A percentile compares a stretch with the other conserved stretches of the same genome.
These are phyloP conservation scores for Pichia ethanolica DNA, from an alignment of 805 yeast species.

Conservation along the genomic window DNA sequence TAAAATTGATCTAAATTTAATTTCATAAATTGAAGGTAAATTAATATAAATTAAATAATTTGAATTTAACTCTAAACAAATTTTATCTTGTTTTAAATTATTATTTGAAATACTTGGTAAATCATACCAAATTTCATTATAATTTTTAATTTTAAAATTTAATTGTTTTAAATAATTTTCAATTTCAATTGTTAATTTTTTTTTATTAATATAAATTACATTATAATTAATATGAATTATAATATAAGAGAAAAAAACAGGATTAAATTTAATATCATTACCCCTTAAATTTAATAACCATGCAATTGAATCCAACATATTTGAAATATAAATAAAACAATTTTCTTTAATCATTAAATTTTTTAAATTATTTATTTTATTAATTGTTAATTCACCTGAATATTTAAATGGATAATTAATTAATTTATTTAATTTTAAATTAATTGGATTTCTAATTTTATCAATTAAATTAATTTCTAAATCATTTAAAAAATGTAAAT, in stretches of 20 bases:
- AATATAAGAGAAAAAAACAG: conserved; percentile 74
- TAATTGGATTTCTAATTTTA: conserved; percentile 35
- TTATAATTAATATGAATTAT: conserved; percentile 34
- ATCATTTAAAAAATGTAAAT: conserved; percentile 43
- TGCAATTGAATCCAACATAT: conserved; percentile 42
- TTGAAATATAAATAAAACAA: conserved; percentile 45
- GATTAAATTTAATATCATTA: conserved; percentile 71
- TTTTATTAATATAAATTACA: conserved; percentile 35
- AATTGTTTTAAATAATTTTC: conserved; percentile 13
- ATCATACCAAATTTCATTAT: conserved; percentile 53
- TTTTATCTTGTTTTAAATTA: conserved; percentile 4
- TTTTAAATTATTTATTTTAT: conserved; percentile 31
- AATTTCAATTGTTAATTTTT: conserved; percentile 28
- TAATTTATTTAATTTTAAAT: conserved; percentile 18
- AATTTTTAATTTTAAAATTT: conserved; percentile 37
- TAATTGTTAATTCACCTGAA: conserved; percentile 33
- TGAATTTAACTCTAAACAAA: conserved; percentile 20
- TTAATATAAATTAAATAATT: conserved; percentile 23
- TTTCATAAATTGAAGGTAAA: conserved; percentile 20
- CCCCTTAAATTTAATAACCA: conserved; percentile 49
- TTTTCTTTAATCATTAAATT: conserved; percentile 21
- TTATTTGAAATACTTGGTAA: conserved; percentile 28
- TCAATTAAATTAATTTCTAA: conserved; percentile 63
- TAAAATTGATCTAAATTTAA: conserved; percentile 28
- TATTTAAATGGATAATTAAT: conserved; percentile 31